Evolutionary conservation across 371 early-diverging fungal genomes (phyloP).

Genomic region (Mortierella sp.): DNA sequence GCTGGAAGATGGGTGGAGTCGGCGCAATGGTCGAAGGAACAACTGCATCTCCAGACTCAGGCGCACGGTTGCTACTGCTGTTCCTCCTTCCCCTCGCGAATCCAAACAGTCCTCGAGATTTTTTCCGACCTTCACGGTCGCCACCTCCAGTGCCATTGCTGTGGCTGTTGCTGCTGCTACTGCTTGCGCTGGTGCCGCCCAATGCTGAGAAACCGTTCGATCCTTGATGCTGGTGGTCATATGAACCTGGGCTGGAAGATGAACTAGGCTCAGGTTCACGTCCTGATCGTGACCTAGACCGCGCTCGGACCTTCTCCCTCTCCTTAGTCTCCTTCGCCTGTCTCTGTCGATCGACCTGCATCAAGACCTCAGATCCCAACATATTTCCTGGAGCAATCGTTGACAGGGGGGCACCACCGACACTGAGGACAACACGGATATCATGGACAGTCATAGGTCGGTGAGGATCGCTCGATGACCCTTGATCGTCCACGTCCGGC

Average conservation of each 20-base stretch:
- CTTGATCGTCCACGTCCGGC: slow-evolving; percentile 20
- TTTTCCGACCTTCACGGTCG: slow-evolving; percentile 30
- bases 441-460: slow-evolving; percentile 15
- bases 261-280: slow-evolving; percentile 16
- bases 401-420: slow-evolving; percentile 38
- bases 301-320: slow-evolving; percentile 9
- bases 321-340: slow-evolving; percentile 7
- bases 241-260: not conserved
- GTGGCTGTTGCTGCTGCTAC: not conserved
- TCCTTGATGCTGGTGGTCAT: not conserved
- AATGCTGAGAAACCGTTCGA: slow-evolving; percentile 22
- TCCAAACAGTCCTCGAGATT: slow-evolving; percentile 37
- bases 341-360: slow-evolving; percentile 44
- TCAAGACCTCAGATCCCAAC: slow-evolving; percentile 40
- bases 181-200: slow-evolving; percentile 18
- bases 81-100: slow-evolving; percentile 31
- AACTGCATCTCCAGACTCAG: slow-evolving; percentile 21
- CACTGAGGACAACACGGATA: slow-evolving; percentile 23
- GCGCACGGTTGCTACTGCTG: slow-evolving; percentile 11
- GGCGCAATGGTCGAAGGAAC: not conserved
- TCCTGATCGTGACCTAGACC: slow-evolving; percentile 30
- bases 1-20: slow-evolving; percentile 7
- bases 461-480: slow-evolving; percentile 1
- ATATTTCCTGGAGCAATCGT: slow-evolving; percentile 36
- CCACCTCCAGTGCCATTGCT: not conserved